Conservation (phyloP, 805 yeast genomes). For the Lachancea cidri region DNA sequence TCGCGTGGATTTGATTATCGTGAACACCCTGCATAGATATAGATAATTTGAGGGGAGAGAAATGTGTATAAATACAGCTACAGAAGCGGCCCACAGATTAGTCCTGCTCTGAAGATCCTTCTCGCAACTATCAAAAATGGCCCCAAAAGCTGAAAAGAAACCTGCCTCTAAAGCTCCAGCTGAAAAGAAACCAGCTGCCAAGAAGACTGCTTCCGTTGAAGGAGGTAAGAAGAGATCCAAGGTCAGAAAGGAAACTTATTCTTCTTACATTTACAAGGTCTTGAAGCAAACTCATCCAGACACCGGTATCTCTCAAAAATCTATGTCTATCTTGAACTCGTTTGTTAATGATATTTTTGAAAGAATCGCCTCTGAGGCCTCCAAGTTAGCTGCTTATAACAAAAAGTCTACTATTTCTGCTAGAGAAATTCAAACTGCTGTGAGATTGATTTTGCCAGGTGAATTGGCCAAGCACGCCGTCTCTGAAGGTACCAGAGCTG, state of each 20-base stretch:
- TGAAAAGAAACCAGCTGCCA: slow-evolving; percentile 89
- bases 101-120: background rate
- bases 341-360: slow-evolving; percentile 93
- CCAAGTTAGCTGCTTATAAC: slow-evolving; percentile 94
- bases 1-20: no score
- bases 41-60: no score
- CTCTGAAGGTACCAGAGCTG: slow-evolving; percentile 94
- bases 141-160: slow-evolving; percentile 59
- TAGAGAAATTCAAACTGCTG: slow-evolving; percentile 95
- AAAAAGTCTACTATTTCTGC: slow-evolving; percentile 93
- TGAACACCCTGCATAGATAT: no score
- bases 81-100: no score
- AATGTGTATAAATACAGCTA: background rate
- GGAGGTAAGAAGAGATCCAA: slow-evolving; percentile 83
- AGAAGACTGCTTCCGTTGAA: slow-evolving; percentile 74
- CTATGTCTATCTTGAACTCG: slow-evolving; percentile 96
- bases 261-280: slow-evolving; percentile 93
- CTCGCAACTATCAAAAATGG: slow-evolving; percentile 38
- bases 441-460: slow-evolving; percentile 91
- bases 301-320: slow-evolving; percentile 95
- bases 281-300: slow-evolving; percentile 96
- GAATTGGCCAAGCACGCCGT: slow-evolving; percentile 95
- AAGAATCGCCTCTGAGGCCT: slow-evolving; percentile 92
- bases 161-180: slow-evolving; percentile 94
- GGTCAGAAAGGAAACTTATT: slow-evolving; percentile 93